These are phyloP conservation scores for Hypoxylon sp. DNA, from an alignment of 2,329 filamentous ascomycete genomes.

Conservation along the genomic window DNA sequence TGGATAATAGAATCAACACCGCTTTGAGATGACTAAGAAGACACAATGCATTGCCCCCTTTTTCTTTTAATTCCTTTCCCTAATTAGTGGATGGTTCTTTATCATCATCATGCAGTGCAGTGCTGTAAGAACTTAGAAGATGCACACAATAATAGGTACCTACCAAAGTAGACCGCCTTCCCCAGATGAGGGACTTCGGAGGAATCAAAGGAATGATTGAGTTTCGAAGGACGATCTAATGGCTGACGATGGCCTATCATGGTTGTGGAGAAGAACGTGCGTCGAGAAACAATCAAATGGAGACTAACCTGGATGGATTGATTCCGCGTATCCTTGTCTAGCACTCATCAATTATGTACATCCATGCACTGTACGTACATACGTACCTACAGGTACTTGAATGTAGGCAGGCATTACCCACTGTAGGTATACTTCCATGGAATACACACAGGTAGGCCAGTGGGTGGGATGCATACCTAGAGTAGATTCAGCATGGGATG, in stretches of 20 bases:
- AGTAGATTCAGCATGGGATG: no score
- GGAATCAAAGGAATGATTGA: slow-evolving; percentile 32
- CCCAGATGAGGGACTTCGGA: slow-evolving; percentile 26
- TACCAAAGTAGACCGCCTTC: slow-evolving; percentile 24
- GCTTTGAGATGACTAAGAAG: slow-evolving; percentile 11
- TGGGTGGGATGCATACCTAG: no score
- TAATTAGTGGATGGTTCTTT: not conserved
- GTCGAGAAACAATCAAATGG: slow-evolving; percentile 19
- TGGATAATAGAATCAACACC: slow-evolving; percentile 2
- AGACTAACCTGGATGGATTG: slow-evolving; percentile 1
- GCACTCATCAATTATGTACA: no score
- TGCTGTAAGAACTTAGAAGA: no score
- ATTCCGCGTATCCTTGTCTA: slow-evolving; percentile 12
- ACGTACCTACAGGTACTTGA: no score
- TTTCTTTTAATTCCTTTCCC: slow-evolving; percentile 5
- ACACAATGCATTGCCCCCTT: not conserved
- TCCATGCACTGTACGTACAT: no score
- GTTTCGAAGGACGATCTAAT: slow-evolving; percentile 26
- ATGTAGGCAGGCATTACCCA: no score
- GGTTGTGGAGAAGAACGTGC: slow-evolving; percentile 25
- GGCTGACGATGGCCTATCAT: slow-evolving; percentile 22
- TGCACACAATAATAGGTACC: slow-evolving; percentile 20
- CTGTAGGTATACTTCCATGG: no score
- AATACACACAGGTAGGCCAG: no score
- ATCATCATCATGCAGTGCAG: no score